Percentiles rank a stretch among this genome's conserved stretches.
phyloP scores from a whole-genome alignment of 495 filamentous ascomycete species.

The Lindgomyces ingoldianus region DNA sequence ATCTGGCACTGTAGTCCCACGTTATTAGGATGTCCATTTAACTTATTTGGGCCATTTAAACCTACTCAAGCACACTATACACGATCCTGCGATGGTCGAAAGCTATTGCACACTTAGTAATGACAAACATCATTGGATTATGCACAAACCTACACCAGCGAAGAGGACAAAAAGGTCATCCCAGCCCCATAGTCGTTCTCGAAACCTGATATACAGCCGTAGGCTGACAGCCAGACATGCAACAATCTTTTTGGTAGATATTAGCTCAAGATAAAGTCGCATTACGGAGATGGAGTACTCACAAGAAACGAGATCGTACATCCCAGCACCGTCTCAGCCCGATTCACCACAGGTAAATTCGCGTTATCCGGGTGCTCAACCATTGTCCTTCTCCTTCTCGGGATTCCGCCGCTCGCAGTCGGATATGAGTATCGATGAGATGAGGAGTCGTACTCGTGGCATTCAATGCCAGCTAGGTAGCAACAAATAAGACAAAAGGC shows the following conservation, averaged over 20 bases:
- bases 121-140: not conserved
- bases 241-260: conserved; percentile 5
- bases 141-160: conserved; percentile 11
- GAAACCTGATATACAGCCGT: conserved; percentile 23
- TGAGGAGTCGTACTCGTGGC: too few species aligned
- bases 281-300: not conserved
- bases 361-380: conserved; percentile 7
- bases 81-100: conserved; percentile 10
- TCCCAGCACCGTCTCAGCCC: conserved; percentile 22
- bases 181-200: conserved; percentile 22
- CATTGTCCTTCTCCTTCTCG: not conserved
- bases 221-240: conserved; percentile 24
- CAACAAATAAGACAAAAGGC: too few species aligned
- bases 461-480: too few species aligned
- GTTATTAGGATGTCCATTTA: not conserved
- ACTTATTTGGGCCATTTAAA: not conserved
- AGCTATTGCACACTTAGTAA: conserved; percentile 10
- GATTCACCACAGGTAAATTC: conserved; percentile 27
- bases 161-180: conserved; percentile 34
- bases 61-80: conserved; percentile 33
- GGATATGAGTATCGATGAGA: not conserved
- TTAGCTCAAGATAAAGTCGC: not conserved
- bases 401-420: conserved; percentile 26
- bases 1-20: conserved; percentile 16
- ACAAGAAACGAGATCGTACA: conserved; percentile 31